phyloP scores from a whole-genome alignment of 1,139 yeast genomes.

The Wickerhamomyces sp. region DNA sequence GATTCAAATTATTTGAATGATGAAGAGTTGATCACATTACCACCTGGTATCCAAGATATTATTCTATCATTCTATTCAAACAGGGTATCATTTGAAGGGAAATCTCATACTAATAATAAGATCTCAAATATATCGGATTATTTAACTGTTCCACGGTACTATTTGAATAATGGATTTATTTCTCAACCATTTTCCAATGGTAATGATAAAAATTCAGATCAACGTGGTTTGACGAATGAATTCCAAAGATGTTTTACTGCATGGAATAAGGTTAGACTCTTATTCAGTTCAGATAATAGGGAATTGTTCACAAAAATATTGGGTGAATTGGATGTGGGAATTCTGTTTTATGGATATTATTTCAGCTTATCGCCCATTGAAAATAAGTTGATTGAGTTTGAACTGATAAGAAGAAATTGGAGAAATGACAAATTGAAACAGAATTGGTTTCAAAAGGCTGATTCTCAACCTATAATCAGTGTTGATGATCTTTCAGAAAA shows the following conservation, averaged over 20 bases:
- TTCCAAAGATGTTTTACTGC: slow-evolving; percentile 9
- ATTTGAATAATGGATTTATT: slow-evolving; percentile 8
- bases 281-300: neutral
- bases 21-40: slow-evolving; percentile 44
- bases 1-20: slow-evolving; percentile 25
- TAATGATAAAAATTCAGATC: slow-evolving; percentile 1
- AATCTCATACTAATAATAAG: slow-evolving; percentile 34
- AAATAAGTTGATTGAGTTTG: slow-evolving; percentile 28
- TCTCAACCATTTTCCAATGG: neutral
- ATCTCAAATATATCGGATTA: slow-evolving; percentile 27
- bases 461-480: slow-evolving; percentile 15
- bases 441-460: slow-evolving; percentile 25
- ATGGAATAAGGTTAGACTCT: slow-evolving; percentile 8
- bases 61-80: slow-evolving; percentile 41
- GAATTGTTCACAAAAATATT: slow-evolving; percentile 29
- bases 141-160: slow-evolving; percentile 49
- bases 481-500: slow-evolving; percentile 25
- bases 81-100: slow-evolving; percentile 14
- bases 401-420: slow-evolving; percentile 34
- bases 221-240: slow-evolving; percentile 6
- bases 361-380: slow-evolving; percentile 52
- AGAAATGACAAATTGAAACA: slow-evolving; percentile 18
- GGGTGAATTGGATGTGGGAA: slow-evolving; percentile 34
- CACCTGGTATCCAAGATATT: slow-evolving; percentile 72
- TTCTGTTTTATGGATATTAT: slow-evolving; percentile 57